Evolutionary conservation across 2,329 filamentous ascomycete species (phyloP).

Genomic region (Paraphoma chrysanthemicola): DNA sequence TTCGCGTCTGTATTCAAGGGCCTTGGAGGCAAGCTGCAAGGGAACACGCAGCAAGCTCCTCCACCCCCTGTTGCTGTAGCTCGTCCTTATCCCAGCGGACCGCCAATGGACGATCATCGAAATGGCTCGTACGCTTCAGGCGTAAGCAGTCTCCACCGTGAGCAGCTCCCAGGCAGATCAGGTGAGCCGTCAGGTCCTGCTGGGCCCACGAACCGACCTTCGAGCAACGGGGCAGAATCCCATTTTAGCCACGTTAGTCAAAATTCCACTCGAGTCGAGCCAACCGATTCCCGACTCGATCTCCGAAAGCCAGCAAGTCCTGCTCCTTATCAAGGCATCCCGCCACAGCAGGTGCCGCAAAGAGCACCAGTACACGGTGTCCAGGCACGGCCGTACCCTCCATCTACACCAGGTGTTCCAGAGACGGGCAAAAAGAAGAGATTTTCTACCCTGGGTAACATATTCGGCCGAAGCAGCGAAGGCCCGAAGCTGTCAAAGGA

Average conservation of each 20-base stretch:
- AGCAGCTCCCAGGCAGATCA: conserved; percentile 21
- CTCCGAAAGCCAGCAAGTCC: conserved; percentile 31
- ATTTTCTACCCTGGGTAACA: conserved; percentile 52
- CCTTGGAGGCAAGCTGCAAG: conserved; percentile 32
- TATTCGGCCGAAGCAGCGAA: conserved; percentile 51
- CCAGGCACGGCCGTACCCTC: conserved; percentile 19
- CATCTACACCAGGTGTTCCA: conserved; percentile 19
- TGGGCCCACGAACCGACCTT: conserved; percentile 23
- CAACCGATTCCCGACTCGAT: conserved; percentile 37
- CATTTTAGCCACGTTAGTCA: conserved; percentile 39
- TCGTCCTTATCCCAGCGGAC: conserved; percentile 2
- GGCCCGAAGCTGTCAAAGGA: conserved; percentile 46
- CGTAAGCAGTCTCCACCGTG: conserved; percentile 26
- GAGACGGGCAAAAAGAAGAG: conserved; percentile 51
- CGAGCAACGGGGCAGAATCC: conserved; percentile 37
- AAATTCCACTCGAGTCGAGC: conserved; percentile 36
- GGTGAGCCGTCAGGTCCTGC: conserved; percentile 21
- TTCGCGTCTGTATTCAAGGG: conserved; percentile 57
- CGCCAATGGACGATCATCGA: conserved; percentile 15
- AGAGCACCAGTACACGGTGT: conserved; percentile 9
- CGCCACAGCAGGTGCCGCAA: conserved; percentile 25
- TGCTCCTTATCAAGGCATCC: conserved; percentile 28
- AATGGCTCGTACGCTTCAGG: conserved; percentile 33
- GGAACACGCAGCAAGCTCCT: conserved; percentile 13
- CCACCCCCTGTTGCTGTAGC: conserved; percentile 4